These are phyloP conservation scores for Neostapfia colusana DNA, from an alignment of 176 grass and related monocot species.

Conservation along the genomic window DNA sequence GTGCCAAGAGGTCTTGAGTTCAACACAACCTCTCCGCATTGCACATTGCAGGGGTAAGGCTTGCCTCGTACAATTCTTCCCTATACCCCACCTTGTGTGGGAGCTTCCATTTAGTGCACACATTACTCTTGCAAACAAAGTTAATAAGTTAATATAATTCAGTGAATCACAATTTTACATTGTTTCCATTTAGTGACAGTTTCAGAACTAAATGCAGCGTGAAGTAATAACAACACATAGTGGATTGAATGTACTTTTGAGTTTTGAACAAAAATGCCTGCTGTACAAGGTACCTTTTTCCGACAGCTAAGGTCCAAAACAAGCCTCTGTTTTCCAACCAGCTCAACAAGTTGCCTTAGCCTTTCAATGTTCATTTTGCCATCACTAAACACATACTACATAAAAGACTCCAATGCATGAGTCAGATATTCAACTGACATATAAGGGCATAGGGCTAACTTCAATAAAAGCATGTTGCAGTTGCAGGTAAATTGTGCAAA, in stretches of 20 bases:
- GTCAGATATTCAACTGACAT: constrained; percentile 26
- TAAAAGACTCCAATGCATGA: constrained; percentile 27
- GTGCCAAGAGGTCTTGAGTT: no score
- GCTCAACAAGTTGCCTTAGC: constrained; percentile 59
- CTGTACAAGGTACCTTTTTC: constrained; percentile 62
- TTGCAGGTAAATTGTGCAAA: constrained; percentile 13
- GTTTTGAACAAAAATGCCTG: neutral
- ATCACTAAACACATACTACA: constrained; percentile 82
- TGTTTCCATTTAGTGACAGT: neutral
- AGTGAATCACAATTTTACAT: neutral
- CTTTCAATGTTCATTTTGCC: constrained; percentile 81
- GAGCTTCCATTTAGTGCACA: neutral
- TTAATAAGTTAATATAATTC: neutral
- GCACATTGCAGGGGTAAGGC: no score
- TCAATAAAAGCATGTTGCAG: constrained; percentile 13
- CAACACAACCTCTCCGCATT: no score
- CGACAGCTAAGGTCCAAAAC: constrained; percentile 94
- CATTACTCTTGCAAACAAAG: neutral
- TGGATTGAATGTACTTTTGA: neutral
- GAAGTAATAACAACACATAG: constrained; percentile 25
- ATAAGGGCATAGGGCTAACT: neutral
- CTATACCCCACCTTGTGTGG: no score
- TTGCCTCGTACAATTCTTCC: no score
- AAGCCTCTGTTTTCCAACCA: constrained; percentile 79
- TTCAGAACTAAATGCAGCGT: neutral